Conservation (phyloP, 257 asterid species). For the Fraxinus cuspidata region DNA sequence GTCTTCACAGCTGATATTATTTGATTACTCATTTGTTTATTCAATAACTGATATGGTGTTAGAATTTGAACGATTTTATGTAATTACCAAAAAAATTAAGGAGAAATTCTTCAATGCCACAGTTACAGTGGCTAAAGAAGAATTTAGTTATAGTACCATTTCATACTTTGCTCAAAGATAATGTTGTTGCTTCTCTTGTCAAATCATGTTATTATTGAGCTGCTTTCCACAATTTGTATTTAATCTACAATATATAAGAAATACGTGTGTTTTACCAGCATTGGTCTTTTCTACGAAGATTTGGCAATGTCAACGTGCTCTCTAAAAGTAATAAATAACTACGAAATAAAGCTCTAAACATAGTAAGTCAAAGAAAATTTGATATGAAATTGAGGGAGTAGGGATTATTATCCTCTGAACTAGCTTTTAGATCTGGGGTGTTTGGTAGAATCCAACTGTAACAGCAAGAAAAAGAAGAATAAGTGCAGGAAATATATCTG, state of each 20-base stretch:
- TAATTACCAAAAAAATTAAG: no score
- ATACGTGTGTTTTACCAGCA: not conserved
- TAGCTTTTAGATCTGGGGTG: not conserved
- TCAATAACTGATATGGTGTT: not conserved
- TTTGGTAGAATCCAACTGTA: no score
- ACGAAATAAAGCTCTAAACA: not conserved
- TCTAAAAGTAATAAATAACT: not conserved
- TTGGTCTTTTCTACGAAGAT: constrained; percentile 6
- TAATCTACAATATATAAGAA: not conserved
- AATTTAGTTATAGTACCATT: not conserved
- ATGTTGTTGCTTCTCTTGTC: not conserved
- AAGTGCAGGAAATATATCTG: no score
- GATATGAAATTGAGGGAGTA: not conserved
- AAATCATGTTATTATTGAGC: not conserved
- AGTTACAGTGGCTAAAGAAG: not conserved
- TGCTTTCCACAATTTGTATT: no score
- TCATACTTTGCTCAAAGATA: not conserved
- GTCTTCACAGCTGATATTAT: not conserved
- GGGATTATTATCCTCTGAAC: not conserved
- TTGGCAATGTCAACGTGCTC: constrained; percentile 9
- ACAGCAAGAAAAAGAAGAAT: no score
- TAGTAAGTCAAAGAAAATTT: not conserved
- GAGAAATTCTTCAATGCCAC: not conserved
- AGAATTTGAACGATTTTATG: not conserved
- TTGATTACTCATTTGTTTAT: not conserved